Percentiles rank a stretch among this genome's conserved stretches.
These are phyloP conservation scores for Panaeolus papilionaceus DNA, from an alignment of 768 basidiomycete genomes.

Conservation along the genomic window DNA sequence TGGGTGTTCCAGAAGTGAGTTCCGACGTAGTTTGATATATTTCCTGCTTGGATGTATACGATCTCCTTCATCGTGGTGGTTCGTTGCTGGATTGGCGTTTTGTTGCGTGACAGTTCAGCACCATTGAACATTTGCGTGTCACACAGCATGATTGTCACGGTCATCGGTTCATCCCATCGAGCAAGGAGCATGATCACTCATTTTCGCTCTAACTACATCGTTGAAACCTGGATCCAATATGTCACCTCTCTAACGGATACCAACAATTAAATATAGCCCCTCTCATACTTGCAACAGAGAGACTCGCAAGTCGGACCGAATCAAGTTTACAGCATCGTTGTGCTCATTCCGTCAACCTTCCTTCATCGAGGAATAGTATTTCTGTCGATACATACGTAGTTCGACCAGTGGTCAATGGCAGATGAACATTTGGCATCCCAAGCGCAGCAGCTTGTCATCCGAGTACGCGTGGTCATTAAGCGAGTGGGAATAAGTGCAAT, in stretches of 20 bases:
- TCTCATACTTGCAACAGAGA: neutral
- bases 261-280: neutral
- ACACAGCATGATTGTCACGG: neutral
- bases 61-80: conserved; percentile 71
- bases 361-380: neutral
- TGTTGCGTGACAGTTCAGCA: neutral
- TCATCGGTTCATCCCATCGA: neutral
- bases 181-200: too few relatives aligned
- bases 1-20: conserved; percentile 88
- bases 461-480: conserved; percentile 7
- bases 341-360: neutral
- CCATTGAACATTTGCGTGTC: conserved; percentile 2
- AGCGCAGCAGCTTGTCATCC: conserved; percentile 10
- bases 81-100: conserved; percentile 8
- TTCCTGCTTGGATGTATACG: conserved; percentile 78
- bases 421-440: neutral
- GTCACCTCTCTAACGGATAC: neutral
- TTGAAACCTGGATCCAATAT: neutral
- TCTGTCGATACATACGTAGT: neutral
- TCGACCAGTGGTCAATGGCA: neutral
- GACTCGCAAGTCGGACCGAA: neutral
- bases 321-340: neutral
- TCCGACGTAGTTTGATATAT: conserved; percentile 68
- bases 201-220: neutral
- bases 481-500: neutral